Conservation (phyloP, 2,329 filamentous ascomycete genomes). For the Achaetomium macrosporum region DNA sequence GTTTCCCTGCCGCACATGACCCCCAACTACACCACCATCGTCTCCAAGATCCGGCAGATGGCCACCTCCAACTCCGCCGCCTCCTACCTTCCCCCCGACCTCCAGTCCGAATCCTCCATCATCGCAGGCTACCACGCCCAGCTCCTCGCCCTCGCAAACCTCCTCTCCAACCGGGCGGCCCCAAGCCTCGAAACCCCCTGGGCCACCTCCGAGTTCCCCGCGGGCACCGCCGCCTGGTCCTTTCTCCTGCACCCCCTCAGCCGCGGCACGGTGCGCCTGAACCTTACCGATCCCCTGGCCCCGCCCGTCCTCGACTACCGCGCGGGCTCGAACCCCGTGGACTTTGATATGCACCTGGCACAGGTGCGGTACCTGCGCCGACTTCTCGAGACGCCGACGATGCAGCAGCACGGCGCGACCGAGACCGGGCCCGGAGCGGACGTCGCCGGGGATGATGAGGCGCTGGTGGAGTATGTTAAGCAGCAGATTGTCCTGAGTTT, state of each 20-base stretch:
- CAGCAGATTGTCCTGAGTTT: constrained; percentile 7
- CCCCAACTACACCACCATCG: constrained; percentile 12
- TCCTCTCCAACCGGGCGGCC: constrained; percentile 7
- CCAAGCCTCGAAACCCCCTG: constrained; percentile 16
- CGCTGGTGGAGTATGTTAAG: constrained; percentile 7
- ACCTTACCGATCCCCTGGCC: constrained; percentile 30
- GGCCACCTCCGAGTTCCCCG: constrained; percentile 14
- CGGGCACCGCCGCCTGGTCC: constrained; percentile 22
- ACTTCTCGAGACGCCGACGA: constrained; percentile 22
- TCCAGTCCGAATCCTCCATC: constrained; percentile 9
- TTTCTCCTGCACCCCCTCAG: constrained; percentile 27
- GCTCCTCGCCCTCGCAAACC: constrained; percentile 12
- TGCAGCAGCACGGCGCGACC: constrained; percentile 27
- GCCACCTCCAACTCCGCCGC: constrained; percentile 2
- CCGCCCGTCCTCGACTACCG: constrained; percentile 35
- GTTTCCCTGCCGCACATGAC: constrained; percentile 19
- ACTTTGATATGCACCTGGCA: constrained; percentile 42
- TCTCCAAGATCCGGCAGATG: constrained; percentile 9
- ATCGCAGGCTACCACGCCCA: constrained; percentile 18
- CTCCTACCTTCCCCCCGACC: constrained; percentile 14
- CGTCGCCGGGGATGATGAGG: constrained; percentile 21
- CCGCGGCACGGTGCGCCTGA: constrained; percentile 17
- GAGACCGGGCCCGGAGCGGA: constrained; percentile 33
- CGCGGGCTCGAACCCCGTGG: constrained; percentile 41
- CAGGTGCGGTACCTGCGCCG: constrained; percentile 30